These are phyloP conservation scores for Terana coerulea DNA, from an alignment of 768 basidiomycete species.

Conservation along the genomic window DNA sequence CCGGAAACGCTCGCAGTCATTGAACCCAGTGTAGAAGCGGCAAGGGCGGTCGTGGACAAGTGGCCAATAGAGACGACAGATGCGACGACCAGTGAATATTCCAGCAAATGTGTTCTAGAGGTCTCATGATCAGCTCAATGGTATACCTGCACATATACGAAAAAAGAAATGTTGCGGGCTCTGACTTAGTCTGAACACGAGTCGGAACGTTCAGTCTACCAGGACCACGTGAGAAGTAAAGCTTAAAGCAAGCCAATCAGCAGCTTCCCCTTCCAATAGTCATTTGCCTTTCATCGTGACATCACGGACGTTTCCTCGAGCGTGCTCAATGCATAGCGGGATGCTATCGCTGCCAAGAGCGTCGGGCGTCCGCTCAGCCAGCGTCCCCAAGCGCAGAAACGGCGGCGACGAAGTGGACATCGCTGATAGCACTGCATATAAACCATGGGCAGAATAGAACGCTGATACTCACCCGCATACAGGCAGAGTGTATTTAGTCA, in stretches of 20 bases:
- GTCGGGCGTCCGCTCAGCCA: background rate
- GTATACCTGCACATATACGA: background rate
- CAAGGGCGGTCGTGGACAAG: constrained; percentile 83
- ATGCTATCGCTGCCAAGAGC: background rate
- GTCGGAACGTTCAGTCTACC: no score
- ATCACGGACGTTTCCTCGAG: no score
- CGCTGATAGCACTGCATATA: no score
- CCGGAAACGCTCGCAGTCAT: constrained; percentile 58
- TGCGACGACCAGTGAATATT: constrained; percentile 82
- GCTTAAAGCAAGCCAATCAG: no score
- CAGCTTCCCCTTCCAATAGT: no score
- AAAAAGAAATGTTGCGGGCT: background rate
- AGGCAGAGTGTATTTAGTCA: constrained; percentile 63
- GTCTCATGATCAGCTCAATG: background rate
- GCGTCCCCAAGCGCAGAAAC: background rate
- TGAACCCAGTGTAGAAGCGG: constrained; percentile 53
- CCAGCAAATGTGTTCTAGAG: constrained; percentile 71
- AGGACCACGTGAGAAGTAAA: no score
- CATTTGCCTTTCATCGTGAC: no score
- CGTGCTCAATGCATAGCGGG: background rate
- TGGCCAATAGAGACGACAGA: constrained; percentile 90
- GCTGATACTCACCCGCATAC: constrained; percentile 57
- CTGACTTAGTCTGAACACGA: no score
- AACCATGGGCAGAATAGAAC: background rate
- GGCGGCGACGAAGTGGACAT: background rate